Evolutionary conservation across 306 rosid genomes (phyloP), one percentile per base, ranked within the genome.

Genomic region (Lathyrus oleraceus): DNA sequence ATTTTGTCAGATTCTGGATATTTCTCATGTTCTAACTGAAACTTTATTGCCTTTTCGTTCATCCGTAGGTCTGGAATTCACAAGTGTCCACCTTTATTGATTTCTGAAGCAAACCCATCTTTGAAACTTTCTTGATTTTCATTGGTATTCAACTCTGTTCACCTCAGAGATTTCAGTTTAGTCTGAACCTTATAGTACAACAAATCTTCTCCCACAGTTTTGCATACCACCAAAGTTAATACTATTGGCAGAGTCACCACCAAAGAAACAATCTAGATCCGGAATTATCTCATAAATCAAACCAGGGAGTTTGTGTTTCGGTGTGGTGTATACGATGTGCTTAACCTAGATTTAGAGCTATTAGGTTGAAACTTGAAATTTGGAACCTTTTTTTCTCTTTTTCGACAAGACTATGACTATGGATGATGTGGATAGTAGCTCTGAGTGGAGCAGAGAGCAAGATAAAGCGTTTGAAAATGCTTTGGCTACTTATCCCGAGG

Each of bases 381-480:
- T 35, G 73, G 52, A 79, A 74, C 67, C 8, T 65, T 27, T 65
- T 65, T 27, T 65, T 44, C 74, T 79, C 77, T 71, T 75, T 72
- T 77, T 66, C 78, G 65, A 27, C 28, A 35, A 71, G 71, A 71
- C 75, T 66, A 92, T 88, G 98, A 76, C 85, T 53, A 87, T 69
- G 67, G 96, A 89, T 58, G 97, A 86, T 78, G 87, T 67, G 19
- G 90, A 58, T 57, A 80, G 85, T 84, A 74, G 79, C 89, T 85
- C 94, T 81, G 78, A 73, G 68, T 93, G 98, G 98, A 93, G 86
- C 77, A 56, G 87, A 77, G 98, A 93, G 71, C 89, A 93, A 77
- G 97, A 93, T 39, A 93, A 87, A 78, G 96, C 94, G 62, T 93
- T 93, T 77, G 98, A 93, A 85, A 87, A 81, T 75, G 97, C 96